Conservation (phyloP, 768 basidiomycete genomes). For the Russula griseocarnosa region DNA sequence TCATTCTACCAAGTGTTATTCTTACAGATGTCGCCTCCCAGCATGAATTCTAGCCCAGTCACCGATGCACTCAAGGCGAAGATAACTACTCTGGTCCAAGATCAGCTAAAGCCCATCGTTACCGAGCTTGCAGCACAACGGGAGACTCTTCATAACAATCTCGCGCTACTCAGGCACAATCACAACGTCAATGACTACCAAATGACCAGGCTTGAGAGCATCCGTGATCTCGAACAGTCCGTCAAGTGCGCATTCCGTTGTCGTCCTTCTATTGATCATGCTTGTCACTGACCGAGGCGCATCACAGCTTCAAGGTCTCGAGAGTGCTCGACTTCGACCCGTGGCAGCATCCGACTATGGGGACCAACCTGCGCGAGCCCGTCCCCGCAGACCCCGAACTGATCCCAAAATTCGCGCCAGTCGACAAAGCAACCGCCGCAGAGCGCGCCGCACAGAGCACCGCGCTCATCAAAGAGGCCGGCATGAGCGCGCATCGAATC, state of each 20-base stretch:
- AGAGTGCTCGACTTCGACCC: constrained; percentile 13
- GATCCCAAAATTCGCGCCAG: constrained; percentile 9
- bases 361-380: constrained; percentile 23
- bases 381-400: constrained; percentile 17
- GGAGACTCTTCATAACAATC: constrained; percentile 2
- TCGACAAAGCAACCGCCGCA: neutral
- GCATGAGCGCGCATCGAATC: constrained; percentile 8
- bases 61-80: constrained; percentile 13
- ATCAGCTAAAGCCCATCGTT: constrained; percentile 21
- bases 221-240: constrained; percentile 22
- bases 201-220: constrained; percentile 16
- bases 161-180: constrained; percentile 13
- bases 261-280: neutral
- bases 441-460: constrained; percentile 14
- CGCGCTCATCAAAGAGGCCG: constrained; percentile 13
- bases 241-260: constrained; percentile 9
- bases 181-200: constrained; percentile 23
- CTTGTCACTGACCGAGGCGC: neutral
- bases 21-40: neutral
- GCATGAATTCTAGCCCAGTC: neutral
- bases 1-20: neutral
- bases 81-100: constrained; percentile 14
- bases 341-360: constrained; percentile 17
- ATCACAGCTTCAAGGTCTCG: constrained; percentile 14
- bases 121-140: constrained; percentile 16